Evolutionary conservation across 805 yeast genomes (phyloP).

Genomic region (Metschnikowia santaceciliae): DNA sequence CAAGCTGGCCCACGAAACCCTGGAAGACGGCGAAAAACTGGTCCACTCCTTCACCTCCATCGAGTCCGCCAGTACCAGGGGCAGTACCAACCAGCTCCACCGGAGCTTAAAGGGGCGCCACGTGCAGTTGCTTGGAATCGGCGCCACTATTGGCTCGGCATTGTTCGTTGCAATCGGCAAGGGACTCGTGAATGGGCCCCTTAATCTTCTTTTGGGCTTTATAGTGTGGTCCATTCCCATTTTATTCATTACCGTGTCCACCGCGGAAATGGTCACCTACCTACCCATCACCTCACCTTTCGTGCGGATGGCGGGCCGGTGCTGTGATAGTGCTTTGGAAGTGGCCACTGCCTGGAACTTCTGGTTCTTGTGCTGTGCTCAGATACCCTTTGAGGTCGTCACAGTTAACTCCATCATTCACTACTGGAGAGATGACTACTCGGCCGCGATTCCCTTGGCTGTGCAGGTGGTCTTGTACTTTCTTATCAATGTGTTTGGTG

Average conservation of each 20-base stretch:
- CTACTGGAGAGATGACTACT: slow-evolving; percentile 74
- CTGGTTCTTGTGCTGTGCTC: slow-evolving; percentile 69
- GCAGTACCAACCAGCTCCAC: slow-evolving; percentile 19
- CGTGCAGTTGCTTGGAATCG: slow-evolving; percentile 72
- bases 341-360: slow-evolving; percentile 78
- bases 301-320: slow-evolving; percentile 67
- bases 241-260: slow-evolving; percentile 59
- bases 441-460: slow-evolving; percentile 65
- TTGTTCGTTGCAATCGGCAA: slow-evolving; percentile 69
- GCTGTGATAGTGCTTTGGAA: slow-evolving; percentile 72
- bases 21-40: neutral
- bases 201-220: slow-evolving; percentile 60
- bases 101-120: slow-evolving; percentile 63
- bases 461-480: slow-evolving; percentile 64
- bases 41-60: slow-evolving; percentile 6
- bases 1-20: neutral
- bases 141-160: slow-evolving; percentile 82
- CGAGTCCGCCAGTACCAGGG: slow-evolving; percentile 10
- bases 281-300: slow-evolving; percentile 77
- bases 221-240: slow-evolving; percentile 68
- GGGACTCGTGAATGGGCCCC: slow-evolving; percentile 64
- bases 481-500: slow-evolving; percentile 45
- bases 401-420: slow-evolving; percentile 76
- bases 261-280: slow-evolving; percentile 78
- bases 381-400: slow-evolving; percentile 79